These are phyloP conservation scores for Lentinula lateritia DNA, from an alignment of 768 basidiomycete species.

Conservation along the genomic window DNA sequence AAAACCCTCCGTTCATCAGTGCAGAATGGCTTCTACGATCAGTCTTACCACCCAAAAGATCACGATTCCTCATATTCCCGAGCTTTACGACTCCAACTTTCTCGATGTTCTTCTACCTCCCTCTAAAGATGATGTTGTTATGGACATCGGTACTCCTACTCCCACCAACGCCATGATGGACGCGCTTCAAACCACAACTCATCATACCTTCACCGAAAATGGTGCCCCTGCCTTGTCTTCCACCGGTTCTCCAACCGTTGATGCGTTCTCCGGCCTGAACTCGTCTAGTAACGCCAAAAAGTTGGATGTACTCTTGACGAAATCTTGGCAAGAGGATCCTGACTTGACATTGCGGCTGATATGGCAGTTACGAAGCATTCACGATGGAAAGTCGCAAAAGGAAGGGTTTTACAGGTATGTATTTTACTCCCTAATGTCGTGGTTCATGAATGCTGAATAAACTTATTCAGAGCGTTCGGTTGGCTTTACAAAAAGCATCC, in stretches of 20 bases:
- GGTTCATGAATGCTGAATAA: not conserved
- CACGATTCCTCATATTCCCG: slow-evolving; percentile 50
- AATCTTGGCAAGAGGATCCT: slow-evolving; percentile 57
- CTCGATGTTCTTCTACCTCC: slow-evolving; percentile 52
- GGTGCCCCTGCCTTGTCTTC: slow-evolving; percentile 43
- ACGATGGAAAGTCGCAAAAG: slow-evolving; percentile 60
- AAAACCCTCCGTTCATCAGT: not conserved
- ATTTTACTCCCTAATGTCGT: not conserved
- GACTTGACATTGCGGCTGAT: slow-evolving; percentile 57
- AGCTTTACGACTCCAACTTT: slow-evolving; percentile 51
- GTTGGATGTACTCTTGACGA: slow-evolving; percentile 31
- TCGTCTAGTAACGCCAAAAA: slow-evolving; percentile 12
- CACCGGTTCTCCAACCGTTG: slow-evolving; percentile 45
- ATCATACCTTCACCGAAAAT: slow-evolving; percentile 47
- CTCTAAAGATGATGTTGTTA: not conserved
- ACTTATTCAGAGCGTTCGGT: slow-evolving; percentile 40
- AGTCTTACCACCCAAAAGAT: slow-evolving; percentile 32
- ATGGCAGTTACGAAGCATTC: slow-evolving; percentile 65
- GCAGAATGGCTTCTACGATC: not conserved
- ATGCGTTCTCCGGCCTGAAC: slow-evolving; percentile 49
- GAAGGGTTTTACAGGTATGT: slow-evolving; percentile 54
- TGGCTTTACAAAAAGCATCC: slow-evolving; percentile 70
- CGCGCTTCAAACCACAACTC: slow-evolving; percentile 35
- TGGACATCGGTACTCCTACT: not conserved
- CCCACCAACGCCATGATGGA: slow-evolving; percentile 49